Percentiles rank a stretch among this genome's conserved stretches.
Evolutionary conservation across 345 rosid species (phyloP).

Genomic region (Iberis pinnata): DNA sequence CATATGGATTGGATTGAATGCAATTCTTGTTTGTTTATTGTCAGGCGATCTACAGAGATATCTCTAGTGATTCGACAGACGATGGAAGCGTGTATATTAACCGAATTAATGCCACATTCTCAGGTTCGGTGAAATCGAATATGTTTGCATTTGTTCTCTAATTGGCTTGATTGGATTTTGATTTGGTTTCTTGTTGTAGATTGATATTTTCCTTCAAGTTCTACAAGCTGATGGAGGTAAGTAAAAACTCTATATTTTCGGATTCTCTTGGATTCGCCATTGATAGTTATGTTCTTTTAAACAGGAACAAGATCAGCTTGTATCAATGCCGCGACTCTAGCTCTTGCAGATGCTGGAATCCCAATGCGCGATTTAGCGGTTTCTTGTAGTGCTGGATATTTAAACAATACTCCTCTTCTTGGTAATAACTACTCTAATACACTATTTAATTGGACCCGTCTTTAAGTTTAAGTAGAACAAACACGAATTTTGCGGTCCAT

Average conservation of each 20-base stretch:
- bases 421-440: not conserved
- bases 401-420: conserved; percentile 76
- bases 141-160: too few species aligned
- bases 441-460: too few species aligned
- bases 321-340: conserved; percentile 94
- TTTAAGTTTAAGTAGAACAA: too few species aligned
- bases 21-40: not conserved
- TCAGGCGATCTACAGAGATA: conserved; percentile 92
- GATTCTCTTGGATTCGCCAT: not conserved
- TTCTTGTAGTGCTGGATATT: conserved; percentile 93
- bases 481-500: too few species aligned
- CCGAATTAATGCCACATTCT: conserved; percentile 79
- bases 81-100: conserved; percentile 86
- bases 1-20: too few species aligned
- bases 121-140: too few species aligned
- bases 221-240: too few species aligned
- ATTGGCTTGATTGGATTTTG: too few species aligned
- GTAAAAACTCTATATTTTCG: too few species aligned
- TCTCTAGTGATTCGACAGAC: conserved; percentile 90
- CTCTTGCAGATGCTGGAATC: conserved; percentile 94
- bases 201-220: too few species aligned
- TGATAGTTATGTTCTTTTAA: not conserved
- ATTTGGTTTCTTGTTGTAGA: too few species aligned
- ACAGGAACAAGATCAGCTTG: conserved; percentile 92
- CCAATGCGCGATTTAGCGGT: conserved; percentile 95